Base-by-base conservation (phyloP, 2,329 filamentous ascomycete genomes). In the Xylaria sp. region DNA sequence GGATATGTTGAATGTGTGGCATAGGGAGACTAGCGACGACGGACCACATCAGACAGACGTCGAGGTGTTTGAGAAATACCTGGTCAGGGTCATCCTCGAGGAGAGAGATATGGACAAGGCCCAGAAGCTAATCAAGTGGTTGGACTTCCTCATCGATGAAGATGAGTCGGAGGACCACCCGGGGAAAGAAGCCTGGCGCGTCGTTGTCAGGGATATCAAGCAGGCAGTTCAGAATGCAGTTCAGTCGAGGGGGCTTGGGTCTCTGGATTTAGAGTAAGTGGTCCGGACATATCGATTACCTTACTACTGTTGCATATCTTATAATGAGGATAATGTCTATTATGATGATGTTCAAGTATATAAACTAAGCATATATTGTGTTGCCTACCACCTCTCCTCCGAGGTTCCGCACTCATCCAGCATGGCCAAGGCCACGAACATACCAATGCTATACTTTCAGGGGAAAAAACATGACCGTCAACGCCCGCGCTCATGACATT, bases 11-110 rank as follows among this genome's bases (percentile, higher is more conserved):
- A 87, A 84, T 63, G 88, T 88, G 4, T 99, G 96, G 96, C 86
- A 93, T 71, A 77, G 81, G 2, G 89, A 91, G 68, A 97, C 95
- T 68, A 82, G 79, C 41, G 83, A 84, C 5, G 91, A 94, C 3
- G 93, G 92, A 0, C 96, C 96, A 1, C 94, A 96, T 78, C 80
- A 81, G 0, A 89, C 92, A 65, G 96, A 99, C 79, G 90, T 95
- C 0, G 85, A 85, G 46, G 89, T 94, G 43, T 83, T 98, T 68
- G 87, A 86, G 62, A 86, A 83, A 74, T 98, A 97, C 78, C 79
- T 98, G 34, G 83, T 78, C 5, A 86, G 86, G 30, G 93, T 98
- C 0, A 85, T 97, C 0, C 68, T 81, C 0, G 90, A 95, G 65
- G 96, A 98, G 79, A 84, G 86, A 66, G 90, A 97, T 77, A 84